These are phyloP conservation scores for Scenedesmus sp. DNA, from an alignment of 163 green algal species.

Conservation along the genomic window DNA sequence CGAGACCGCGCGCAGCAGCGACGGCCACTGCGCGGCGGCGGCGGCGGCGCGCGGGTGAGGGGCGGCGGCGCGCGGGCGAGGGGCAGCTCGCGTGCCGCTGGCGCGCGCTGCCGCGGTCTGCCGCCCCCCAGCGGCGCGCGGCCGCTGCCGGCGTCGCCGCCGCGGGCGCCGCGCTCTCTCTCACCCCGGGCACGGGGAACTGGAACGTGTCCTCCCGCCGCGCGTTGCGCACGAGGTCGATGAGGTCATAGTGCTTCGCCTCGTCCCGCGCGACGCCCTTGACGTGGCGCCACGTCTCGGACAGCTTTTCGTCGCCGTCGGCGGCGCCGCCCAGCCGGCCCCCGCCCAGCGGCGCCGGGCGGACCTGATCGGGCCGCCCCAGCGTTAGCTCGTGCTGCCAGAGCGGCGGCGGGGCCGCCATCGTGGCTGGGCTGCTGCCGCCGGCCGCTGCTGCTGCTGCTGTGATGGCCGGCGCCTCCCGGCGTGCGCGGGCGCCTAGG, in stretches of 20 bases:
- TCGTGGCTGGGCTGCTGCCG: conserved; percentile 10
- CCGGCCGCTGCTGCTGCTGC: conserved; percentile 13
- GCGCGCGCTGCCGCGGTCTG: neutral
- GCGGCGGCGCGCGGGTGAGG: too few relatives aligned
- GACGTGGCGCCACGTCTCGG: conserved; percentile 69
- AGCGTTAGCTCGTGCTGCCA: conserved; percentile 32
- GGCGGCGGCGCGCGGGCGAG: too few relatives aligned
- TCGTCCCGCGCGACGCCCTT: conserved; percentile 59
- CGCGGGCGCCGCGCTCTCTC: neutral
- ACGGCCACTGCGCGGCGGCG: conserved; percentile 76
- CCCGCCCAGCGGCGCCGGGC: too few relatives aligned
- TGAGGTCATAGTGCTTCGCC: conserved; percentile 65
- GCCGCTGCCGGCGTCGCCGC: too few relatives aligned
- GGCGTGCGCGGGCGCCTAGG: too few relatives aligned
- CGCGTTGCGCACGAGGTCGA: conserved; percentile 70
- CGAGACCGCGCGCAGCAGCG: conserved; percentile 68
- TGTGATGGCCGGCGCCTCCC: too few relatives aligned
- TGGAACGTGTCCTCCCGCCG: conserved; percentile 79
- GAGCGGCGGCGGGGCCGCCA: conserved; percentile 27
- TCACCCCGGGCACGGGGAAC: conserved; percentile 70
- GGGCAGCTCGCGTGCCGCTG: too few relatives aligned
- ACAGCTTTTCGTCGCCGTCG: conserved; percentile 40
- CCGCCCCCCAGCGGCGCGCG: neutral
- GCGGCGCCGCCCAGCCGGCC: neutral
- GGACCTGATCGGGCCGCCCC: neutral